phyloP scores from a whole-genome alignment of 2,329 filamentous ascomycete species.

The Parafenestella ontariensis region DNA sequence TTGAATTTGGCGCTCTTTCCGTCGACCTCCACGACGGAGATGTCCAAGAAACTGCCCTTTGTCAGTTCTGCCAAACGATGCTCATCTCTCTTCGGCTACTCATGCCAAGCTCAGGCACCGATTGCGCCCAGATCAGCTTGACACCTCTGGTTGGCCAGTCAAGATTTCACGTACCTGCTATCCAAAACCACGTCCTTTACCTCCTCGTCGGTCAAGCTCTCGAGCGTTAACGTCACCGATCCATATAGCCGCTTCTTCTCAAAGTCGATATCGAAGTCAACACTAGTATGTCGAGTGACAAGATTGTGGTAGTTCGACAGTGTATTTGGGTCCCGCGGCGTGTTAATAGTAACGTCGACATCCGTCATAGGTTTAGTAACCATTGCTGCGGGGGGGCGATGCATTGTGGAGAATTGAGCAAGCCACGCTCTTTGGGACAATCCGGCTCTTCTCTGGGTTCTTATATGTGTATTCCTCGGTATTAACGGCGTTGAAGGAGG shows the following conservation, averaged over 20 bases:
- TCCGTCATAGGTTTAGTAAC: slow-evolving; percentile 49
- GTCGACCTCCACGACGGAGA: slow-evolving; percentile 75
- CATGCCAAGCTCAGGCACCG: neutral
- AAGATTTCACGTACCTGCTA: slow-evolving; percentile 62
- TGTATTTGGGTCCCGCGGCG: slow-evolving; percentile 82
- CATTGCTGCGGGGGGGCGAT: slow-evolving; percentile 40
- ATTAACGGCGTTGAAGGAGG: neutral
- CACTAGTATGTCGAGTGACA: slow-evolving; percentile 81
- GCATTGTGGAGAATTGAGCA: slow-evolving; percentile 23
- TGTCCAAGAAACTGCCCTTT: slow-evolving; percentile 67
- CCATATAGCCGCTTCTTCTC: slow-evolving; percentile 78
- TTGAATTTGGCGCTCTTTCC: slow-evolving; percentile 71
- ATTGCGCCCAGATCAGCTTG: neutral
- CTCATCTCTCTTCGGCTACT: neutral
- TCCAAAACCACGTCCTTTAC: slow-evolving; percentile 84
- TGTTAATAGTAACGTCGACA: slow-evolving; percentile 46
- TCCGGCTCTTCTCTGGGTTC: neutral
- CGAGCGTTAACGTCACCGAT: slow-evolving; percentile 76
- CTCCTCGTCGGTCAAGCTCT: slow-evolving; percentile 75
- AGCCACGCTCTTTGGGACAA: neutral
- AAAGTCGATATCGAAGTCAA: slow-evolving; percentile 85
- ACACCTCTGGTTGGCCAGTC: neutral
- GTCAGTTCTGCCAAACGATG: slow-evolving; percentile 3
- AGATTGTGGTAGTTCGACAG: slow-evolving; percentile 90
- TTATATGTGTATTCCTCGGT: neutral